A percentile compares a stretch with the other conserved stretches of the same genome.
Evolutionary conservation across 768 basidiomycete genomes (phyloP).

Genomic region (Russula ochroleuca): DNA sequence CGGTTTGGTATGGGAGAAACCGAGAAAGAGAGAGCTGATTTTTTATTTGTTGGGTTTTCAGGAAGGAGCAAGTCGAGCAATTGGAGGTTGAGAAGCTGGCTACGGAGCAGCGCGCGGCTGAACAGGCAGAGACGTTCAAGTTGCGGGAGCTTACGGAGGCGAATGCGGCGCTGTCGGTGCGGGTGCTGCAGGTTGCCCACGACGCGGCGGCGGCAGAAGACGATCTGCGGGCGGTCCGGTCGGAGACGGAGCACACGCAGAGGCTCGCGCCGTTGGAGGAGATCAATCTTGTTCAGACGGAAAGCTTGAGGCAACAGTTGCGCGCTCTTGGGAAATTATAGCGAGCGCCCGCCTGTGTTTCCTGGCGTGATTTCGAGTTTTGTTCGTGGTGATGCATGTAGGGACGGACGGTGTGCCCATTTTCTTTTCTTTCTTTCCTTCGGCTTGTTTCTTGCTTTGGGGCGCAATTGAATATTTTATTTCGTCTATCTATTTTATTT

Average conservation of each 20-base stretch:
- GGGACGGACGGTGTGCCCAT: constrained; percentile 35
- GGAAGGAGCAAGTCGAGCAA: constrained; percentile 68
- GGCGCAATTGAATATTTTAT: neutral
- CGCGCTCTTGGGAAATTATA: constrained; percentile 51
- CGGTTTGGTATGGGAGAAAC: no score
- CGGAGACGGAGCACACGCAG: constrained; percentile 69
- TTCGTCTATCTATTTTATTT: neutral
- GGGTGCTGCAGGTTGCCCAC: constrained; percentile 60
- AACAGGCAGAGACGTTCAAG: constrained; percentile 72
- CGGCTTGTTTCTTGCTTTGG: neutral
- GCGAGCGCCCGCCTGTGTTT: neutral
- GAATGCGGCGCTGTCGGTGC: constrained; percentile 72
- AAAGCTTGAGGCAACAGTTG: constrained; percentile 67
- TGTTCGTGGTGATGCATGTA: constrained; percentile 48
- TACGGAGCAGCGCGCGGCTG: constrained; percentile 65
- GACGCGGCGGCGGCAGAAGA: constrained; percentile 63
- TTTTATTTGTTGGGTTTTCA: constrained; percentile 35
- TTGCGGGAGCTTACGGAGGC: constrained; percentile 69
- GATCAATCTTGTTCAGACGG: constrained; percentile 75
- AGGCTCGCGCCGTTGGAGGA: constrained; percentile 83
- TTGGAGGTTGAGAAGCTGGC: constrained; percentile 59
- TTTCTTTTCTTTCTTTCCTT: neutral
- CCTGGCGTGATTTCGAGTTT: constrained; percentile 19
- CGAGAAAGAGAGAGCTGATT: neutral
- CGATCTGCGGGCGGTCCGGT: constrained; percentile 51